phyloP scores from a whole-genome alignment of 1,139 yeast genomes.

The Lodderomyces parapsilosis region DNA sequence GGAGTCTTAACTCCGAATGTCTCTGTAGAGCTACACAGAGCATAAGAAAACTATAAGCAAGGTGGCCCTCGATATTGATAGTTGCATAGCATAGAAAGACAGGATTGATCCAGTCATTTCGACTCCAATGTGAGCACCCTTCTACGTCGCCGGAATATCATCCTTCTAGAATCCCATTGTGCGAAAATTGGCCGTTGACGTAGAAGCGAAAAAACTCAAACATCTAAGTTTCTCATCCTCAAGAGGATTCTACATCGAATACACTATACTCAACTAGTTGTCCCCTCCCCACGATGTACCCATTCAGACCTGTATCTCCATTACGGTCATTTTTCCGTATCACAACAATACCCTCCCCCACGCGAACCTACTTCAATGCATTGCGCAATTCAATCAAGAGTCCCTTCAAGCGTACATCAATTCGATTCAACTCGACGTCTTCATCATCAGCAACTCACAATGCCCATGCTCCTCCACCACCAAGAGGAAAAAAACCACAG shows the following conservation, averaged over 20 bases:
- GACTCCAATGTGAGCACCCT: too few species aligned
- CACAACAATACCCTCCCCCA: background rate
- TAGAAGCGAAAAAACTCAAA: background rate
- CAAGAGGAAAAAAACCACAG: conserved; percentile 18
- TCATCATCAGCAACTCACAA: conserved; percentile 17
- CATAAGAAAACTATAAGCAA: too few species aligned
- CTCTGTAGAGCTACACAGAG: too few species aligned
- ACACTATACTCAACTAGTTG: too few species aligned
- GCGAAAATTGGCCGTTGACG: background rate
- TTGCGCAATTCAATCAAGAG: background rate
- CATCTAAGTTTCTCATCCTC: background rate
- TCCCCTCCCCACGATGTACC: conserved; percentile 1
- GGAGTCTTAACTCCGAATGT: too few species aligned
- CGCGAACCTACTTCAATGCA: background rate
- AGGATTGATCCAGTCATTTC: too few species aligned
- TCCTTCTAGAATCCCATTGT: background rate
- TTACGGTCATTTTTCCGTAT: background rate
- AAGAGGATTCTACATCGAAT: too few species aligned
- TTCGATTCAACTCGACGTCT: conserved; percentile 25
- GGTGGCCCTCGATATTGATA: background rate
- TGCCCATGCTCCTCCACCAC: conserved; percentile 6
- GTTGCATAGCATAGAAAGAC: too few species aligned
- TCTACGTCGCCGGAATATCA: too few species aligned
- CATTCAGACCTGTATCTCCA: conserved; percentile 2
- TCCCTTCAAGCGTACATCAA: conserved; percentile 6